Percentiles rank a stretch among this genome's conserved stretches.
Conservation (phyloP, 345 rosid genomes). For the Tarenaya hassleriana region DNA sequence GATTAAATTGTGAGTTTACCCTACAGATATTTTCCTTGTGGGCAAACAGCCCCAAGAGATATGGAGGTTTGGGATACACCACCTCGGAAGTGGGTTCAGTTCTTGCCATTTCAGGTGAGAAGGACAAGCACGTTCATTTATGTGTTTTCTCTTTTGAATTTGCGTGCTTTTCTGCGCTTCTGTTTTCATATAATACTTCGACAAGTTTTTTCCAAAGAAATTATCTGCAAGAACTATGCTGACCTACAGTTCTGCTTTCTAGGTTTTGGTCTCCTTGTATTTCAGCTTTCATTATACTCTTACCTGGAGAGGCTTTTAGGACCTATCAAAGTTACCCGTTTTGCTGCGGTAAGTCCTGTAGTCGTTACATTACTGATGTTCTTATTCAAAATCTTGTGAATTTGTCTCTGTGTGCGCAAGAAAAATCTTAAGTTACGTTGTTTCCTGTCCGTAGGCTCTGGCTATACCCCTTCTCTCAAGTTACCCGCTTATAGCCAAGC, state of each 20-base stretch:
- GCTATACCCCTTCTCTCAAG: conserved; percentile 49
- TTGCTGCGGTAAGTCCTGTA: conserved; percentile 51
- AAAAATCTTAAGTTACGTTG: conserved; percentile 15
- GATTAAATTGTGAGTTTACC: background rate
- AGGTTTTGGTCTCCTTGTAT: conserved; percentile 81
- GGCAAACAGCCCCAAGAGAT: conserved; percentile 73
- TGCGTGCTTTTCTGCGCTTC: background rate
- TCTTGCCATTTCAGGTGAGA: conserved; percentile 68
- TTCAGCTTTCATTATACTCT: conserved; percentile 68
- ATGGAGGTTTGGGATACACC: conserved; percentile 69
- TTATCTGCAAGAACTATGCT: background rate
- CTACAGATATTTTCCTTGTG: conserved; percentile 72
- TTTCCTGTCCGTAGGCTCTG: conserved; percentile 39
- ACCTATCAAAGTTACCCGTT: conserved; percentile 42
- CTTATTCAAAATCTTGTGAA: background rate
- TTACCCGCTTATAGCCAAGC: conserved; percentile 57
- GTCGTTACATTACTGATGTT: background rate
- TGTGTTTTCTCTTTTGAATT: no score
- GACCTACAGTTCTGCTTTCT: conserved; percentile 15
- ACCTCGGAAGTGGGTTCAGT: conserved; percentile 60
- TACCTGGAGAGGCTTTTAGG: conserved; percentile 60
- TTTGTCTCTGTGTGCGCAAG: background rate
- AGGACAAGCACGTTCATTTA: no score
- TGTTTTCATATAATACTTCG: background rate
- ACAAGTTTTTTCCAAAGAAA: background rate